Conservation (phyloP, 306 rosid genomes). For the Luffa aegyptiaca region DNA sequence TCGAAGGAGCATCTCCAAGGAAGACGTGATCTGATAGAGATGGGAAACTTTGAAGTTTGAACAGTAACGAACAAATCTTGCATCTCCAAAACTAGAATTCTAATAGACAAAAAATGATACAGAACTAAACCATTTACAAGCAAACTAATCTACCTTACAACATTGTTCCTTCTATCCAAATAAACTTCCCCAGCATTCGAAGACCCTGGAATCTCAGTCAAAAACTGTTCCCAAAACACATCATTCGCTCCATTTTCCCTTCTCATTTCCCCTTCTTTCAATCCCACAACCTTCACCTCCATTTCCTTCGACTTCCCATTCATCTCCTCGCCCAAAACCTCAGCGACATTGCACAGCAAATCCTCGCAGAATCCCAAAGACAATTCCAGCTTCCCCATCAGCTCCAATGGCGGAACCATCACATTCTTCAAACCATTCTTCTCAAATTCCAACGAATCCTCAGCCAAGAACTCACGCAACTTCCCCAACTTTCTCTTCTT, state of each 20-base stretch:
- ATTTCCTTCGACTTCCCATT: background rate
- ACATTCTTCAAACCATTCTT: background rate
- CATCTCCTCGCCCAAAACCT: background rate
- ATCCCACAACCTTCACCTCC: background rate
- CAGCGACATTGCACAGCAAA: background rate
- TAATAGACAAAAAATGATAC: background rate
- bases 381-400: slow-evolving; percentile 14
- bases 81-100: background rate
- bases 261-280: background rate
- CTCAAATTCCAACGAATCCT: background rate
- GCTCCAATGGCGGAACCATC: background rate
- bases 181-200: background rate
- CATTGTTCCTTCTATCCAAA: background rate
- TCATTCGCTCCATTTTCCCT: slow-evolving; percentile 1
- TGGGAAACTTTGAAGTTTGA: too few relatives aligned
- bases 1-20: too few relatives aligned
- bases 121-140: background rate
- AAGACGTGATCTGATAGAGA: too few relatives aligned
- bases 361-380: slow-evolving; percentile 9
- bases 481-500: background rate
- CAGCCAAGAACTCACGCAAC: background rate
- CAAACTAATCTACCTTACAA: background rate
- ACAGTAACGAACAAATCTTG: background rate
- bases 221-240: slow-evolving; percentile 16
- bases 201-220: slow-evolving; percentile 8